Evolutionary conservation across 495 filamentous ascomycete species (phyloP).

Genomic region (Lasiosphaeriaceae sp.): DNA sequence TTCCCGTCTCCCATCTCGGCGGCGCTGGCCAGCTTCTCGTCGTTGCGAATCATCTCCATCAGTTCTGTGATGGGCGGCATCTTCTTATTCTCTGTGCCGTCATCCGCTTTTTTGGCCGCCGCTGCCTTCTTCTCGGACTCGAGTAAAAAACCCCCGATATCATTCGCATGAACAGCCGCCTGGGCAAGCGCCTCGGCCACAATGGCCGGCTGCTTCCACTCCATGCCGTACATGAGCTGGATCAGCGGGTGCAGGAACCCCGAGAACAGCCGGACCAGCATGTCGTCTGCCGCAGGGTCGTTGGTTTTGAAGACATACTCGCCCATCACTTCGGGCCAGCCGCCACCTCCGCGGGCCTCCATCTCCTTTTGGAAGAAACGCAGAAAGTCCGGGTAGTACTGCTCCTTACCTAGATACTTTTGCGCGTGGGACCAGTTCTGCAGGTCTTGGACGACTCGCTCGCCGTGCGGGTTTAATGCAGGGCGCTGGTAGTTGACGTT

Average conservation of each 20-base stretch:
- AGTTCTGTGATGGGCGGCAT: conserved; percentile 48
- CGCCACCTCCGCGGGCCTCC: conserved; percentile 55
- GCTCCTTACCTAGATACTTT: conserved; percentile 42
- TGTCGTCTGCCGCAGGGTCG: conserved; percentile 27
- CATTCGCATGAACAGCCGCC: conserved; percentile 58
- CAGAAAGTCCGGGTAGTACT: conserved; percentile 65
- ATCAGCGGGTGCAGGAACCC: conserved; percentile 80
- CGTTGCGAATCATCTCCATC: conserved; percentile 51
- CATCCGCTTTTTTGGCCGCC: neutral
- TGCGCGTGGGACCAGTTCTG: conserved; percentile 46
- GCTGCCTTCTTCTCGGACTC: conserved; percentile 44
- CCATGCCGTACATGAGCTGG: conserved; percentile 78
- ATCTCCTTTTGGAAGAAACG: conserved; percentile 72
- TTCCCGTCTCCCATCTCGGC: conserved; percentile 52
- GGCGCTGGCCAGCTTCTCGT: conserved; percentile 51
- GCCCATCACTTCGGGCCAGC: conserved; percentile 53
- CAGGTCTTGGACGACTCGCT: conserved; percentile 48
- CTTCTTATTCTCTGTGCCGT: conserved; percentile 12
- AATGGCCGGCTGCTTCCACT: conserved; percentile 76
- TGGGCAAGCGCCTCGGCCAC: conserved; percentile 78
- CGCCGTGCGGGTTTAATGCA: conserved; percentile 34
- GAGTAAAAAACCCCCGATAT: conserved; percentile 48
- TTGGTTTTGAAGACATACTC: conserved; percentile 65
- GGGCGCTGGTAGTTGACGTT: conserved; percentile 63
- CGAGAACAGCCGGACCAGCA: conserved; percentile 27